phyloP scores from a whole-genome alignment of 306 rosid species.

The Alnus glutinosa region DNA sequence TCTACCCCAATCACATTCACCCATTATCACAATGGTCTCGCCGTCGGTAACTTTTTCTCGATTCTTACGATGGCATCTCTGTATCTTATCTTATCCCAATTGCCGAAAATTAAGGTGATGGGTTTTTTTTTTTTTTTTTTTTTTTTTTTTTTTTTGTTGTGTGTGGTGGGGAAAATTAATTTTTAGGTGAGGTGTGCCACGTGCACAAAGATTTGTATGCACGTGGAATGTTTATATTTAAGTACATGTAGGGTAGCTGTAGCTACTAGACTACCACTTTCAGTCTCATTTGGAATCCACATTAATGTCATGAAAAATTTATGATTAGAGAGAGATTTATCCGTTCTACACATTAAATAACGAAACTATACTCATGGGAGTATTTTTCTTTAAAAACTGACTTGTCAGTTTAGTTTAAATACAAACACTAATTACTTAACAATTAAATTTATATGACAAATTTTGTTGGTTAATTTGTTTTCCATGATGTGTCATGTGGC shows the following conservation, averaged over 20 bases:
- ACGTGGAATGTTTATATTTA: not conserved
- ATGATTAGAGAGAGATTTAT: too few species aligned
- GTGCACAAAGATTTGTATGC: not conserved
- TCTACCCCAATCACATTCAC: not conserved
- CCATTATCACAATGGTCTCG: not conserved
- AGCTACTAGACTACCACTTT: not conserved
- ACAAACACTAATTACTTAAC: too few species aligned
- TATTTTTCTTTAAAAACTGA: too few species aligned
- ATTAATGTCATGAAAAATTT: too few species aligned
- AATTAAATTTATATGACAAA: too few species aligned
- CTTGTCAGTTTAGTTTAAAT: too few species aligned
- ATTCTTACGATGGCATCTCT: slow-evolving; percentile 1
- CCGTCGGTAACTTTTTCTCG: not conserved
- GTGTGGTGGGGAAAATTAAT: not conserved
- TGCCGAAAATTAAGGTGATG: not conserved
- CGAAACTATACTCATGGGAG: too few species aligned
- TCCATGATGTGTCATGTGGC: too few species aligned
- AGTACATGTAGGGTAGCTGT: too few species aligned
- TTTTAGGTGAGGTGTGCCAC: not conserved
- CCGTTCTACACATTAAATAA: too few species aligned
- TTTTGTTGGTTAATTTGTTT: too few species aligned
- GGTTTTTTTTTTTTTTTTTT: not conserved
- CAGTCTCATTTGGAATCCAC: not conserved
- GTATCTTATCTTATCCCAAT: not conserved
- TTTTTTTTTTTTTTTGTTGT: too few species aligned